Base-by-base conservation (phyloP, 495 filamentous ascomycete genomes). In the Xylaria nigripes region DNA sequence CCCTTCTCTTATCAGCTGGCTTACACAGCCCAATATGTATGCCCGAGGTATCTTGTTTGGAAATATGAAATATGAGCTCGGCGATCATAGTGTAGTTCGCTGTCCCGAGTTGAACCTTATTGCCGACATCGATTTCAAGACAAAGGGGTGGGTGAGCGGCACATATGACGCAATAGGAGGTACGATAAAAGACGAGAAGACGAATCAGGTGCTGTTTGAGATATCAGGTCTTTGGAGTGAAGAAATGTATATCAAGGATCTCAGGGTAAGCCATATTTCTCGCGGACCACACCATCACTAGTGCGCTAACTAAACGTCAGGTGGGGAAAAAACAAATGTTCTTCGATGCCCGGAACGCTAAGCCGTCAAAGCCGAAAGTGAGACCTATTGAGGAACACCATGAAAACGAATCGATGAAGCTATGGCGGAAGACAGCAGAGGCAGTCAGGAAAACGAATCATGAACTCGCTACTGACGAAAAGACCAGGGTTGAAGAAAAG, bases 1-100 rank as follows among this genome's bases (percentile, higher is more conserved):
- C 15, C 1, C 5, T 2, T 15, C n/a, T 41, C 19, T 15, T n/a
- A 43, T 24, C 43, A 67, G 64, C 19, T 67, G 64, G 64, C 68
- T 96, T 49, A 96, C 93, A 0, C 93, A 99, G 65, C 93, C 93
- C 6, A 99, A 99, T 69, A 99, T 99, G 91, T 99, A 99, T 69
- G 94, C 92, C 32, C 82, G 93, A 51, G 93, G 93, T 22, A 97
- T 99, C 51, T 74, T 99, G 12, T 96, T 99, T 63, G 93, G 93
- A 19, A 97, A 96, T 70, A 97, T 99, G 93, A 96, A 96, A 70
- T 99, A 97, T 70, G 93, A 99, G 72, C 80, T 99, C 18, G 93
- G 93, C 34, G 93, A 99, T 67, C 91, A 96, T 72, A 94, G 90
- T 70, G 89, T 86, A 60, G 87, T 97, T n/a, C 80, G 83, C 55